Conservation (phyloP, 73 alveolate species). For the Paramecium primaurelia region DNA sequence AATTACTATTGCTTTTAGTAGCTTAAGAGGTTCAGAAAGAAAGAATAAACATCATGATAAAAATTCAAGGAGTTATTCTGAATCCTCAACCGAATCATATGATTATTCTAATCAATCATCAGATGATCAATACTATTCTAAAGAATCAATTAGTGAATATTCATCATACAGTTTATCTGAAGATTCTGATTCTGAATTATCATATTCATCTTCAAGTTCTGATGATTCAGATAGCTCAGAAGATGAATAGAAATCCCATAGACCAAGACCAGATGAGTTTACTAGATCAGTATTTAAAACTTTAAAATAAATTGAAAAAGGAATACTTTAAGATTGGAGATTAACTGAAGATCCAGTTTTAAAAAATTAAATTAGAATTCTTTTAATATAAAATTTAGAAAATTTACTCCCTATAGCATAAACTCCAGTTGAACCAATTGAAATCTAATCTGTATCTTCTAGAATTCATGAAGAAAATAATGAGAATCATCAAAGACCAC, state of each 20-base stretch:
- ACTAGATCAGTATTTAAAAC: background rate
- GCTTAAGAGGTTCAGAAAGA: background rate
- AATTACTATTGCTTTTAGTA: background rate
- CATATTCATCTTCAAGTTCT: background rate
- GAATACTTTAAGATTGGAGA: slow-evolving; percentile 18
- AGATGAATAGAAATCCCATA: background rate
- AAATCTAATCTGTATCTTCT: background rate
- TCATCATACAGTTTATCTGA: background rate
- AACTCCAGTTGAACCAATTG: background rate
- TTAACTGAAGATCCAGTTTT: background rate
- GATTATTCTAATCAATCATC: background rate
- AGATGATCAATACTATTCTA: background rate
- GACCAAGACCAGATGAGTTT: background rate
- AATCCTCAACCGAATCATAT: background rate
- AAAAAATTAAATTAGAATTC: background rate
- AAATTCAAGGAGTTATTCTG: background rate
- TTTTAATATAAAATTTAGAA: background rate
- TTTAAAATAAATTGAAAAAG: background rate
- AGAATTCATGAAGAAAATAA: background rate
- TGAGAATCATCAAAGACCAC: background rate
- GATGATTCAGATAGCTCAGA: background rate
- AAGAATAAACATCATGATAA: background rate
- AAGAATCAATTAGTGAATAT: background rate
- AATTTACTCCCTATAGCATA: background rate
- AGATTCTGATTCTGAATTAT: background rate